Conservation (phyloP, 108 stramenopile species). For the Pseudonitzschia delicatissima region DNA sequence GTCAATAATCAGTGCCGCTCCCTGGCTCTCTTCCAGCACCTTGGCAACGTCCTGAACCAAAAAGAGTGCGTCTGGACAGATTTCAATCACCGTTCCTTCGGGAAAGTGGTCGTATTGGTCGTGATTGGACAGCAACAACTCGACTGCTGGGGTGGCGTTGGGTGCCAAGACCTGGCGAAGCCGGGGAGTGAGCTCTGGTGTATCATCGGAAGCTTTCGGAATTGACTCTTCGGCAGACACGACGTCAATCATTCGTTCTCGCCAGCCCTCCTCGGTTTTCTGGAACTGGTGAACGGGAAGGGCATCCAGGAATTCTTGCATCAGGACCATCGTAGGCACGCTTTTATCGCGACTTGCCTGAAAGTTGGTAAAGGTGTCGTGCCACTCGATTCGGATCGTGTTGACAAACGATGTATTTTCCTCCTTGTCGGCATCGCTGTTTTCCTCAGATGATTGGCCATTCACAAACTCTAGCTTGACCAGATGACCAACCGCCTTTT, state of each 20-base stretch:
- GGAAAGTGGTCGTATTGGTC: constrained; percentile 35
- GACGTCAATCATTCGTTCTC: constrained; percentile 93
- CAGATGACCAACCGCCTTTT: constrained; percentile 32
- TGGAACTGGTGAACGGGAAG: constrained; percentile 93
- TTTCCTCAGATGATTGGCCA: not conserved
- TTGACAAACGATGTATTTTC: not conserved
- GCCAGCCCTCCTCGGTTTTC: constrained; percentile 88
- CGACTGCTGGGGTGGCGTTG: constrained; percentile 70
- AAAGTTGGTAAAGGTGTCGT: constrained; percentile 61
- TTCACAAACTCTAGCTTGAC: constrained; percentile 29
- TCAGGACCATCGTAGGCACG: constrained; percentile 55
- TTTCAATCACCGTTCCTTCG: constrained; percentile 84
- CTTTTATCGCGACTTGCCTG: constrained; percentile 30
- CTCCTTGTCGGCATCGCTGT: not conserved
- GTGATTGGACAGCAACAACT: constrained; percentile 50
- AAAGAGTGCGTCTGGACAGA: constrained; percentile 87
- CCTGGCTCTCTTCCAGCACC: constrained; percentile 61
- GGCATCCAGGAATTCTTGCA: constrained; percentile 96
- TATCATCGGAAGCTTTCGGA: constrained; percentile 10
- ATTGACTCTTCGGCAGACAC: constrained; percentile 34
- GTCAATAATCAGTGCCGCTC: constrained; percentile 94
- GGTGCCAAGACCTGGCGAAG: constrained; percentile 83
- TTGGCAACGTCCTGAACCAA: constrained; percentile 86
- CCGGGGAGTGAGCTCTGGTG: constrained; percentile 38
- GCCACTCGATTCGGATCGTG: constrained; percentile 68